Conservation (phyloP, 1,284 basidiomycete species). For the Phaffia rhodozyma region DNA sequence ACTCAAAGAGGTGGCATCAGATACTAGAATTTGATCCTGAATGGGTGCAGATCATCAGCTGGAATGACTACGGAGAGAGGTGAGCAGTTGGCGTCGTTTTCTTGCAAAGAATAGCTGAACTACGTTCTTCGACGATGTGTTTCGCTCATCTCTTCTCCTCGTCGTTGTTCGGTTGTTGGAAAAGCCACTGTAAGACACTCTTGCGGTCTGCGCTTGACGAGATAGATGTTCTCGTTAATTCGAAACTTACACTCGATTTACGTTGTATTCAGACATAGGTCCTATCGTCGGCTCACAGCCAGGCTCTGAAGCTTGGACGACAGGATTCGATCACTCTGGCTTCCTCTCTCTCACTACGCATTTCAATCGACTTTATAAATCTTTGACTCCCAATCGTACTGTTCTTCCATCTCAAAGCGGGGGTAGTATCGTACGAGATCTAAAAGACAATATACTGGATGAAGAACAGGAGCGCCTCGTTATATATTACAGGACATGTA, state of each 20-base stretch:
- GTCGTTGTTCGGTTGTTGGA: background rate
- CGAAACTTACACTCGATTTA: background rate
- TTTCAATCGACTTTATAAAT: constrained; percentile 26
- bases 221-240: background rate
- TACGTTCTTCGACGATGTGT: too few relatives aligned
- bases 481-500: constrained; percentile 3
- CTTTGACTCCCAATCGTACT: too few relatives aligned
- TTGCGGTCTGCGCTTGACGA: too few relatives aligned
- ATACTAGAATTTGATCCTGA: constrained; percentile 27
- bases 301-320: constrained; percentile 32
- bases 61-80: constrained; percentile 36
- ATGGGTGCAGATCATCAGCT: constrained; percentile 34
- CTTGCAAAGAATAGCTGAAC: background rate
- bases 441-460: constrained; percentile 18
- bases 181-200: background rate
- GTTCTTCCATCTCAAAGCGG: too few relatives aligned
- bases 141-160: background rate
- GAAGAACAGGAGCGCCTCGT: background rate
- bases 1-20: constrained; percentile 30
- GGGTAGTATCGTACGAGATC: too few relatives aligned
- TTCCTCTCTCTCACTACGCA: constrained; percentile 31
- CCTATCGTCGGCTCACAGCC: constrained; percentile 33
- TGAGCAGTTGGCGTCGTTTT: background rate
- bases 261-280: constrained; percentile 24
- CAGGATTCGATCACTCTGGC: constrained; percentile 31